phyloP scores from a whole-genome alignment of 192 early-diverging fungal genomes.

The Paraglomus brasilianum region DNA sequence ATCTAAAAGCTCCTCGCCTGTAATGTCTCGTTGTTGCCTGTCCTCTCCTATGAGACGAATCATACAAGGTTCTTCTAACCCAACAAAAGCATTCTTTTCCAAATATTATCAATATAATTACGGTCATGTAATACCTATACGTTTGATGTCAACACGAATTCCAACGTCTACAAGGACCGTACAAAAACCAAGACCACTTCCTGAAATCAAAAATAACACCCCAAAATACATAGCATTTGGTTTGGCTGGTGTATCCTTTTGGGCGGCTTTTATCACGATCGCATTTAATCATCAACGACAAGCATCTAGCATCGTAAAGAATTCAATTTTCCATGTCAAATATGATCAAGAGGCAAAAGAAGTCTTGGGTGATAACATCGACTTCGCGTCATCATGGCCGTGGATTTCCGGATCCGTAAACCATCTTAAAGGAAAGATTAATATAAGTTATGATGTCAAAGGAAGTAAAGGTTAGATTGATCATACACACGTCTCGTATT shows the following conservation, averaged over 20 bases:
- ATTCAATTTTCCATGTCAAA: slow-evolving; percentile 58
- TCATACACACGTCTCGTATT: no score
- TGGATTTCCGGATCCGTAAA: slow-evolving; percentile 65
- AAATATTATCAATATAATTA: no score
- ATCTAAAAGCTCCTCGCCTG: no score
- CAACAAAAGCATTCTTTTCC: no score
- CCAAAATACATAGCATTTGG: slow-evolving; percentile 37
- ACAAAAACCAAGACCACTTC: slow-evolving; percentile 28
- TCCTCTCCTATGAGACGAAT: no score
- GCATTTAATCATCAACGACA: slow-evolving; percentile 60
- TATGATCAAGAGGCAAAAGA: slow-evolving; percentile 48
- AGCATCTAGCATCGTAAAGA: slow-evolving; percentile 53
- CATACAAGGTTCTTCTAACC: no score
- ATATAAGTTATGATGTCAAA: slow-evolving; percentile 53
- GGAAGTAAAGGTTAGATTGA: slow-evolving; percentile 47
- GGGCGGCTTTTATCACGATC: slow-evolving; percentile 49
- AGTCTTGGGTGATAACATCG: slow-evolving; percentile 52
- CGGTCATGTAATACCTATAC: no score
- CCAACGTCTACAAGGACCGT: not conserved
- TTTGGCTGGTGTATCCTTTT: slow-evolving; percentile 46
- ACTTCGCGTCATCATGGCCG: slow-evolving; percentile 53
- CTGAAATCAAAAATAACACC: slow-evolving; percentile 28
- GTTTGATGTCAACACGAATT: no score
- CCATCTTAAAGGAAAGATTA: slow-evolving; percentile 57
- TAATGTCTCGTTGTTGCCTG: no score